Conservation (phyloP, 2,329 filamentous ascomycete species). For the Clarireedia monteithiana region DNA sequence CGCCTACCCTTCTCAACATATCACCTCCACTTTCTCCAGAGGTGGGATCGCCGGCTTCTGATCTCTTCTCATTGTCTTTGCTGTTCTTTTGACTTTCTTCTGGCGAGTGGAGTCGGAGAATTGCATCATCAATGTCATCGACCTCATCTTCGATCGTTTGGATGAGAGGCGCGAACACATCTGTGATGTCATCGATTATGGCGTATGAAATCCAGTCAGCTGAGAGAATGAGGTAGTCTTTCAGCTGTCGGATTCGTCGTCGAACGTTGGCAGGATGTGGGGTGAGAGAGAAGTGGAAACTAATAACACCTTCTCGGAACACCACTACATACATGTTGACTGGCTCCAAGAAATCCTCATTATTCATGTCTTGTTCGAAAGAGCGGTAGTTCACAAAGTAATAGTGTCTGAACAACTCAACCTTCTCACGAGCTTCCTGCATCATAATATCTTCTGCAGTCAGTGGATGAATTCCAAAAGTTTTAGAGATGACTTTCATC, state of each 20-base stretch:
- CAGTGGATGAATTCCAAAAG: conserved; percentile 91
- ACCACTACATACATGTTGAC: conserved; percentile 98
- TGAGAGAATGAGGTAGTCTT: conserved; percentile 86
- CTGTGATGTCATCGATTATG: conserved; percentile 96
- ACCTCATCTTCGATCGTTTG: conserved; percentile 92
- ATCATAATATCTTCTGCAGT: conserved; percentile 96
- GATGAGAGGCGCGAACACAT: conserved; percentile 89
- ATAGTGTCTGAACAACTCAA: conserved; percentile 94
- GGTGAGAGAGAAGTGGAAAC: conserved; percentile 94
- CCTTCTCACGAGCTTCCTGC: conserved; percentile 95
- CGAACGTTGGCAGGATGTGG: conserved; percentile 95
- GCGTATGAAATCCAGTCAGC: conserved; percentile 99
- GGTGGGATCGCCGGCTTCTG: conserved; percentile 33
- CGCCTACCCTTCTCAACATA: conserved; percentile 87
- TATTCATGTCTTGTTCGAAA: conserved; percentile 89
- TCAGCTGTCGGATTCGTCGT: conserved; percentile 82
- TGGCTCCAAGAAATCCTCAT: conserved; percentile 84
- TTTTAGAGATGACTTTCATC: conserved; percentile 87
- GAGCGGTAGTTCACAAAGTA: conserved; percentile 99
- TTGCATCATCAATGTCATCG: conserved; percentile 91
- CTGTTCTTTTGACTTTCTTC: conserved; percentile 35
- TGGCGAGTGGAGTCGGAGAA: conserved; percentile 70
- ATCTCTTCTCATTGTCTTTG: conserved; percentile 39
- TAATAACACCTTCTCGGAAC: conserved; percentile 90
- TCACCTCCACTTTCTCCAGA: conserved; percentile 50